Percentiles rank a stretch among this genome's conserved stretches.
These are phyloP conservation scores for Debaryomycetaceae sp. DNA, from an alignment of 1,139 yeast species.

Conservation along the genomic window DNA sequence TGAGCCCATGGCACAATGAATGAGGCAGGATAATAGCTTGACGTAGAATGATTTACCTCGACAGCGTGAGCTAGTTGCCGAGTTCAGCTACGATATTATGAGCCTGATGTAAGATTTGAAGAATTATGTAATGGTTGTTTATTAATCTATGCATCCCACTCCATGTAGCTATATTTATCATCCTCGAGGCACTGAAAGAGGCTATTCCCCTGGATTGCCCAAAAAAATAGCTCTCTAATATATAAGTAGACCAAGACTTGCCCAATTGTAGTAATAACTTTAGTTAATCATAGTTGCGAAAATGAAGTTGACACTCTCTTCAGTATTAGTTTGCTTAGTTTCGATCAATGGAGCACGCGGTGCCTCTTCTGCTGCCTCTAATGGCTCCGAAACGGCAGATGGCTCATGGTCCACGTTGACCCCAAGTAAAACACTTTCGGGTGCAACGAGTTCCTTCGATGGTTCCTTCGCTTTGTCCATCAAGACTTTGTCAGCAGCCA, in stretches of 20 bases:
- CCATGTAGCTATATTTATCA: background rate
- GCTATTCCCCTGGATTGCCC: background rate
- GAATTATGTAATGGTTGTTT: background rate
- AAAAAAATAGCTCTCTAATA: background rate
- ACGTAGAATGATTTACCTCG: too few relatives aligned
- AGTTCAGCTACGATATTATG: background rate
- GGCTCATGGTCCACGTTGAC: slow-evolving; percentile 24
- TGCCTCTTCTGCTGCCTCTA: slow-evolving; percentile 26
- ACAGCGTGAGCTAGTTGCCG: background rate
- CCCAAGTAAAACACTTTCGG: slow-evolving; percentile 18
- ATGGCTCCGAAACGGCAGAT: slow-evolving; percentile 15
- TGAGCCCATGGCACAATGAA: background rate
- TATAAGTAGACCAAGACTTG: background rate
- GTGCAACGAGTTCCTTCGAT: slow-evolving; percentile 19
- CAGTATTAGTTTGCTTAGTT: slow-evolving; percentile 26
- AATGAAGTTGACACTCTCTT: slow-evolving; percentile 2
- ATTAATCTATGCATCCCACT: background rate
- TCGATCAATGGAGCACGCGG: slow-evolving; percentile 60
- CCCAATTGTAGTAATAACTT: background rate
- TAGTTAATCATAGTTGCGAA: background rate
- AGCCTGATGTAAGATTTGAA: background rate
- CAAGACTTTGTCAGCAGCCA: slow-evolving; percentile 12
- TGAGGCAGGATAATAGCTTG: background rate
- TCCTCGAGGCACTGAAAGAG: background rate
- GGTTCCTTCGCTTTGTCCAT: slow-evolving; percentile 28